A percentile compares a stretch with the other conserved stretches of the same genome.
These are phyloP conservation scores for Phytopythium boreale DNA, from an alignment of 352 stramenopile species.

Conservation along the genomic window DNA sequence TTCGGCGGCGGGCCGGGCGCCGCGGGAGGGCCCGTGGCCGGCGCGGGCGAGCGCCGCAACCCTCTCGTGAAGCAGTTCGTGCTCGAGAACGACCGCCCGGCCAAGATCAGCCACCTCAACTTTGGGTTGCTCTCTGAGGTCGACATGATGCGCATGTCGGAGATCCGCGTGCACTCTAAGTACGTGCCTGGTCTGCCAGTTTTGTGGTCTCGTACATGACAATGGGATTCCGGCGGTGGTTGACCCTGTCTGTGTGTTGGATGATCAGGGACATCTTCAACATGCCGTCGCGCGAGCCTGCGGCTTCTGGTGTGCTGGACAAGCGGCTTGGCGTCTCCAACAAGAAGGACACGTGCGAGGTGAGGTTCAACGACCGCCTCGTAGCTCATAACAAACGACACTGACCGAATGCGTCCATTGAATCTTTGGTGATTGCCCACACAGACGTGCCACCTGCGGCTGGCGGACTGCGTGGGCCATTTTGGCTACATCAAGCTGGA, in stretches of 20 bases:
- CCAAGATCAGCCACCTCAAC: slow-evolving; percentile 97
- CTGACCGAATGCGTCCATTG: not conserved
- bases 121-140: slow-evolving; percentile 96
- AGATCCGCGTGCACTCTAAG: slow-evolving; percentile 92
- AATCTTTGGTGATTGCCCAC: not conserved
- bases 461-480: slow-evolving; percentile 97
- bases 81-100: slow-evolving; percentile 85
- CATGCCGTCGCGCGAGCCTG: slow-evolving; percentile 93
- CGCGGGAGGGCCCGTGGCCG: slow-evolving; percentile 11
- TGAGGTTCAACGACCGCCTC: slow-evolving; percentile 35
- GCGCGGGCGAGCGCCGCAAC: slow-evolving; percentile 66
- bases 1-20: slow-evolving; percentile 12
- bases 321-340: slow-evolving; percentile 96
- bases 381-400: not conserved
- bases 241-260: not conserved
- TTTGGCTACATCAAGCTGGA: slow-evolving; percentile 98
- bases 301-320: slow-evolving; percentile 94
- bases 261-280: slow-evolving; percentile 94
- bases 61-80: slow-evolving; percentile 89
- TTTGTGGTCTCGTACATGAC: not conserved
- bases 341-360: slow-evolving; percentile 94
- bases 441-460: slow-evolving; percentile 83
- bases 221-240: not conserved
- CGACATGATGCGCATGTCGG: slow-evolving; percentile 95
- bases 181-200: slow-evolving; percentile 14